Percentiles rank a stretch among this genome's conserved stretches.
Evolutionary conservation across 169 alveolate species (phyloP).

Genomic region (Plasmodium relictum): DNA sequence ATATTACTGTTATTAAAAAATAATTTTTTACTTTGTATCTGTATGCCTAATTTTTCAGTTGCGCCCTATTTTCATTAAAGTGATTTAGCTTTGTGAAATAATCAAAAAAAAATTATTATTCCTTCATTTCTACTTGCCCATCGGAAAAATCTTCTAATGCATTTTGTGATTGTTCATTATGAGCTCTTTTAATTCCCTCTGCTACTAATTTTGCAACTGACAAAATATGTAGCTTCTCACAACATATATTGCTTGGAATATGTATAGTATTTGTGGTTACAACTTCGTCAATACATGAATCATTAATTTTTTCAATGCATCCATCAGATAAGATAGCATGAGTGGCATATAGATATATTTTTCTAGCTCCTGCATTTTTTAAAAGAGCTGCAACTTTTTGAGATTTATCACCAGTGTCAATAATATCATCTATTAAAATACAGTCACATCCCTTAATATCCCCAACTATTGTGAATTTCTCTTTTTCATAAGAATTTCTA

Average conservation of each 20-base stretch:
- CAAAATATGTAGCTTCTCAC: conserved; percentile 81
- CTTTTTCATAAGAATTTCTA: conserved; percentile 80
- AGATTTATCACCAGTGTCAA: conserved; percentile 93
- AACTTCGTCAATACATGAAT: conserved; percentile 85
- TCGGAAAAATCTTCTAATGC: conserved; percentile 88
- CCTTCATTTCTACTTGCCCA: conserved; percentile 85
- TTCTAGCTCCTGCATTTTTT: conserved; percentile 90
- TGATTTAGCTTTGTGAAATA: conserved; percentile 83
- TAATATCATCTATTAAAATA: conserved; percentile 93
- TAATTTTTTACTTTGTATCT: not conserved
- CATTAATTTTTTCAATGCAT: conserved; percentile 83
- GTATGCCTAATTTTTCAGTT: not conserved
- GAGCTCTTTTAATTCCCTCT: conserved; percentile 86
- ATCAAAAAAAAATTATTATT: conserved; percentile 89
- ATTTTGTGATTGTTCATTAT: conserved; percentile 77
- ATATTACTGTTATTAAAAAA: conserved; percentile 1
- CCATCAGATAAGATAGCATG: conserved; percentile 89
- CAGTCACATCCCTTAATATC: conserved; percentile 89
- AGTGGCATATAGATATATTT: conserved; percentile 92
- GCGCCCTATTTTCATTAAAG: not conserved
- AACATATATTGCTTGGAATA: conserved; percentile 76
- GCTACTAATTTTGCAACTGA: conserved; percentile 86
- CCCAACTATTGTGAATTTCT: conserved; percentile 90
- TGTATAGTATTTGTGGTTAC: conserved; percentile 86
- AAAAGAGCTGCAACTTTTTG: conserved; percentile 89